Percentiles rank a stretch among this genome's conserved stretches.
phyloP scores from a whole-genome alignment of 2,329 filamentous ascomycete genomes.

The Xylaria hypoxylon region DNA sequence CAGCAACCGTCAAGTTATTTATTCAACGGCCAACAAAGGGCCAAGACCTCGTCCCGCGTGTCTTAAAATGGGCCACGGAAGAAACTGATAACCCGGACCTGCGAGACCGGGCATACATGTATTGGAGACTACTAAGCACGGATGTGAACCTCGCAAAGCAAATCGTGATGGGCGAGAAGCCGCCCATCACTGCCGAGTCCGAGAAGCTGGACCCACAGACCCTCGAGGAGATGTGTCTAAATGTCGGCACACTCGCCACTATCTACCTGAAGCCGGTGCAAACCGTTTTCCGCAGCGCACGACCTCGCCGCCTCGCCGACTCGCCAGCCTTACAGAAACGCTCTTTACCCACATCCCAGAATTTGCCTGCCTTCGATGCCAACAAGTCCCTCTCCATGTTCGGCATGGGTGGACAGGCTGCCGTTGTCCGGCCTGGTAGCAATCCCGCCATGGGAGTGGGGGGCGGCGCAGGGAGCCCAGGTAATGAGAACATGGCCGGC shows the following conservation, averaged over 20 bases:
- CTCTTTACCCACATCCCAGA: slow-evolving; percentile 67
- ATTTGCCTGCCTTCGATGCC: slow-evolving; percentile 61
- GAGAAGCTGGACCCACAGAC: slow-evolving; percentile 93
- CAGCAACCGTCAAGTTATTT: slow-evolving; percentile 96
- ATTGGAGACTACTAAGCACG: slow-evolving; percentile 95
- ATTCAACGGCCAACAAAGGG: slow-evolving; percentile 96
- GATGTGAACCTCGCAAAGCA: slow-evolving; percentile 87
- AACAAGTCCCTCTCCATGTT: slow-evolving; percentile 72
- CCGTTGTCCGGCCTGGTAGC: slow-evolving; percentile 59
- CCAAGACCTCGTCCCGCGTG: slow-evolving; percentile 90
- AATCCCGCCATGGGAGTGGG: slow-evolving; percentile 46
- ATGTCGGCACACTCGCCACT: slow-evolving; percentile 94
- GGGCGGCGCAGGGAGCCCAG: slow-evolving; percentile 51
- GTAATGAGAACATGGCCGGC: slow-evolving; percentile 61
- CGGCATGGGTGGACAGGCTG: slow-evolving; percentile 64
- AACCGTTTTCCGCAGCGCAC: slow-evolving; percentile 91
- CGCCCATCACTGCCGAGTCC: slow-evolving; percentile 93
- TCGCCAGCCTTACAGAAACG: slow-evolving; percentile 87
- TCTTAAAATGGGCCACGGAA: slow-evolving; percentile 98
- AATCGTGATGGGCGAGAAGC: slow-evolving; percentile 97
- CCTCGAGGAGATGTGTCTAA: slow-evolving; percentile 96
- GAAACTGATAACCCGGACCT: slow-evolving; percentile 99
- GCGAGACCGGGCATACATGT: slow-evolving; percentile 97
- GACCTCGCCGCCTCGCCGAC: slow-evolving; percentile 81
- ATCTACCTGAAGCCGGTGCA: slow-evolving; percentile 98